Evolutionary conservation across 805 yeast species (phyloP), one percentile per base, ranked within the genome.

Genomic region (Ogataea saltuana): DNA sequence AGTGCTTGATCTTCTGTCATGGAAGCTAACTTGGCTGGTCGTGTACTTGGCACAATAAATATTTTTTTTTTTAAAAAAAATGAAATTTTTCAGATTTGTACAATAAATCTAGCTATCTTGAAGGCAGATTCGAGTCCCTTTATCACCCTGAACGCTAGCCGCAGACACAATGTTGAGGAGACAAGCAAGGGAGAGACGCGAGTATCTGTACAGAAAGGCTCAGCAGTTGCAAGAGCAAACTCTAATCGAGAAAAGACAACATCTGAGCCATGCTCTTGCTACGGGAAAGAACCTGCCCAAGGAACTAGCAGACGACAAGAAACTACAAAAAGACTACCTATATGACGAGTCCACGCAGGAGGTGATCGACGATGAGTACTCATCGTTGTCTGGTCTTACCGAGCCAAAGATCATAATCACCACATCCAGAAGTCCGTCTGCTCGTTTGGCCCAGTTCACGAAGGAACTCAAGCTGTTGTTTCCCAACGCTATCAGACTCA

Each of bases 141-240:
- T 21, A 6, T 23, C n/a, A 4, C 28, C 37, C 12, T 18, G 6
- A 5, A 6, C 17, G 18, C 27, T 18, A 7, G 6, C 11, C 6
- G 8, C 6, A 6, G 12, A 3, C 36, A 56, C 2, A 11, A 75
- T 76, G 97, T 67, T 88, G 44, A 80, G 99, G 67, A 80, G 88
- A 71, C 96, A 91, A 60, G 97, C 98, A 6, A 81, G 99, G 69
- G 97, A 93, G 64, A 79, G 99, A 70, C 80, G 95, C 65, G 98
- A 93, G 60, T 93, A 90, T 58, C 72, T 93, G 20, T 93, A 87
- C 70, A 77, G 88, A 39, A 89, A 90, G 62, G 87, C 97, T 0
- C 80, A 87, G 39, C 93, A 88, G 61, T 75, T 91, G 26, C 96
- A 93, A 63, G 98, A 93, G 52, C 85, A 96, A 9, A 79, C 85